Conservation (phyloP, 441 rosid genomes). For the Eruca vesicaria region DNA sequence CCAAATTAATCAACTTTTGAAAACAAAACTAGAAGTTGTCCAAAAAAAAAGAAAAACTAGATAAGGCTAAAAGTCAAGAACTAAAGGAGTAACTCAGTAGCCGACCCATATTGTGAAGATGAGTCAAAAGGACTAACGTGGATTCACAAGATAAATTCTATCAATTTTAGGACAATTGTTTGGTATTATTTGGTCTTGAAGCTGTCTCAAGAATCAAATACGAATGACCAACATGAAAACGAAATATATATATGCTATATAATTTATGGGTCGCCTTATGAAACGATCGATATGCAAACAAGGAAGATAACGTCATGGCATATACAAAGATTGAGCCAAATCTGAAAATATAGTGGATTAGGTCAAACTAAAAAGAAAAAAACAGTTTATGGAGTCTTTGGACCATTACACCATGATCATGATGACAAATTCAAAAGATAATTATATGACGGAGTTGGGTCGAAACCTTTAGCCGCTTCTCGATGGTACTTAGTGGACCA, state of each 20-base stretch:
- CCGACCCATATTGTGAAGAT: background rate
- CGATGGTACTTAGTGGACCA: slow-evolving; percentile 7
- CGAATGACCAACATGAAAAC: background rate
- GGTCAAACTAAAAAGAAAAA: slow-evolving; percentile 9
- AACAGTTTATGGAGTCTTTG: background rate
- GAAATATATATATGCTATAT: background rate
- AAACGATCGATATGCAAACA: background rate
- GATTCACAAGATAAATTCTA: background rate
- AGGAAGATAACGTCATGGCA: background rate
- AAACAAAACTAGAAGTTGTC: too few relatives aligned
- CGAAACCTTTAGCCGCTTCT: slow-evolving; percentile 6
- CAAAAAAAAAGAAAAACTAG: too few relatives aligned
- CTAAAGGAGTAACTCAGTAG: background rate
- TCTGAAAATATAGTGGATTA: background rate
- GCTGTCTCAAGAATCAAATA: background rate
- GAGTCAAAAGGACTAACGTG: background rate
- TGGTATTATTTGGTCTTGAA: background rate
- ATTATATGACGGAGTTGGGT: background rate
- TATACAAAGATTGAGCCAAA: background rate
- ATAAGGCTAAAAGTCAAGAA: background rate
- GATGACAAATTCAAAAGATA: background rate
- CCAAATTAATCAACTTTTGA: background rate
- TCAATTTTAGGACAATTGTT: background rate
- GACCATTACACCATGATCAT: background rate
- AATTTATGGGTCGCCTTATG: background rate